phyloP scores from a whole-genome alignment of 2,329 filamentous ascomycete genomes.

The Hymenoscyphus linearis region DNA sequence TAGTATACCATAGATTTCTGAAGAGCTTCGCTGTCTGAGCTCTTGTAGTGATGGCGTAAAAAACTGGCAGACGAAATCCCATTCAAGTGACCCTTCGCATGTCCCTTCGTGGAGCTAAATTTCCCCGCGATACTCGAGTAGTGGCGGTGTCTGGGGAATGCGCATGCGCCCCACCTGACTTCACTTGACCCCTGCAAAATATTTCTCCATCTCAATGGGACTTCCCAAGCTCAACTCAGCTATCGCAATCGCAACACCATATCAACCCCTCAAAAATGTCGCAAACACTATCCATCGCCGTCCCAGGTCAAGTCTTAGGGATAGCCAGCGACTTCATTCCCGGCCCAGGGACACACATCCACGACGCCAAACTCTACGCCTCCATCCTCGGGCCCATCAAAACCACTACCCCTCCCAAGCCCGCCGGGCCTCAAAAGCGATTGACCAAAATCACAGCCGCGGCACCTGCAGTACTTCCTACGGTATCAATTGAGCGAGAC shows the following conservation, averaged over 20 bases:
- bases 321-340: constrained; percentile 59
- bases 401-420: constrained; percentile 40
- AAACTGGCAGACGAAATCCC: no score
- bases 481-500: constrained; percentile 47
- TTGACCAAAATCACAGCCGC: constrained; percentile 51
- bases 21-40: no score
- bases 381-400: constrained; percentile 73
- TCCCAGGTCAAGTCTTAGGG: constrained; percentile 80
- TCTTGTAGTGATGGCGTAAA: no score
- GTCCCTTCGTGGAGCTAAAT: no score
- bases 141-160: neutral
- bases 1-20: no score
- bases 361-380: constrained; percentile 68
- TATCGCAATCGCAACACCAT: constrained; percentile 1
- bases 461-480: constrained; percentile 40
- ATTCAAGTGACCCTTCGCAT: no score
- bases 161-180: constrained; percentile 6
- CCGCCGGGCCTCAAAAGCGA: constrained; percentile 48
- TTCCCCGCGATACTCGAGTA: neutral
- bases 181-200: constrained; percentile 7
- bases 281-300: constrained; percentile 43
- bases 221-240: neutral
- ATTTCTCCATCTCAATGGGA: constrained; percentile 14
- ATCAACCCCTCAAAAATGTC: constrained; percentile 18
- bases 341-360: constrained; percentile 79